phyloP scores from a whole-genome alignment of 257 asterid genomes.

The Rauvolfia tetraphylla region DNA sequence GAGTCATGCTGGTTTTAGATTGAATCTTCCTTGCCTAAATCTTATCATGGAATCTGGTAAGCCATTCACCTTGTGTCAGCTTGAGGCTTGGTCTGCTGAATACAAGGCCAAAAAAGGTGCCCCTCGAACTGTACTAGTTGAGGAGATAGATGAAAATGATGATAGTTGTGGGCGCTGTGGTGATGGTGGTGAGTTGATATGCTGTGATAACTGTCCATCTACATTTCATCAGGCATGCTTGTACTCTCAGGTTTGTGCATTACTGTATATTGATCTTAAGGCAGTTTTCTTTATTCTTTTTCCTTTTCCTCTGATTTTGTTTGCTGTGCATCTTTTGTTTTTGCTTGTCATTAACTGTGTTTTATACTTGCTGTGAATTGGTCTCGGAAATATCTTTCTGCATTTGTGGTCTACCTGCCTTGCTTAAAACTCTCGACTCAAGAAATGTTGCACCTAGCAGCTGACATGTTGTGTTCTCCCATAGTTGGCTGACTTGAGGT shows the following conservation, averaged over 20 bases:
- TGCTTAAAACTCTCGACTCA: background rate
- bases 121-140: slow-evolving; percentile 48
- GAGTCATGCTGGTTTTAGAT: slow-evolving; percentile 66
- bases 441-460: background rate
- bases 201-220: slow-evolving; percentile 98
- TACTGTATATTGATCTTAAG: slow-evolving; percentile 10
- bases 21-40: slow-evolving; percentile 56
- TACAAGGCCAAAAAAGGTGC: slow-evolving; percentile 60
- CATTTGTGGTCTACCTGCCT: background rate
- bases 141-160: slow-evolving; percentile 86
- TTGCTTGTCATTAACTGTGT: background rate
- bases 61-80: slow-evolving; percentile 79
- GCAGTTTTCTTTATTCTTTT: slow-evolving; percentile 7
- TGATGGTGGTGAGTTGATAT: slow-evolving; percentile 87
- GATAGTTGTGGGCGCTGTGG: slow-evolving; percentile 99
- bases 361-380: background rate
- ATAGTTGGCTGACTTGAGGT: background rate
- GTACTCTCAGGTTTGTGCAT: slow-evolving; percentile 65
- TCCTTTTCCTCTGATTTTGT: slow-evolving; percentile 1
- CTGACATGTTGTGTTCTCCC: background rate
- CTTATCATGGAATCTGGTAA: slow-evolving; percentile 83
- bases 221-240: slow-evolving; percentile 97
- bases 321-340: background rate
- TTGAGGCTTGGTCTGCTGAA: slow-evolving; percentile 97
- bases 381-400: background rate